Evolutionary conservation across 257 asterid genomes (phyloP), one percentile per base, ranked within the genome.

Genomic region (Solanum acaule): DNA sequence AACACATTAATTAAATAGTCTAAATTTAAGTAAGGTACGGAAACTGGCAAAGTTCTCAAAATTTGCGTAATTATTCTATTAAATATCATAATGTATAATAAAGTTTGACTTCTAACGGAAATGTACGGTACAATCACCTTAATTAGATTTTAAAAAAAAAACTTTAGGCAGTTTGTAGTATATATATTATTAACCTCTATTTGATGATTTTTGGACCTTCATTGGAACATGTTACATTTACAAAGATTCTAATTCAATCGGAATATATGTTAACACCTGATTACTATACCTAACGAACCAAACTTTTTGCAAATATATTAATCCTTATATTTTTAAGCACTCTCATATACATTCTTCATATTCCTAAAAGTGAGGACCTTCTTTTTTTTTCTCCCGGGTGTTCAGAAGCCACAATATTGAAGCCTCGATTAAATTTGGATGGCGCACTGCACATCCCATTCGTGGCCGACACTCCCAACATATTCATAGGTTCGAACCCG

Each of bases 221-320:
- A 88, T 89, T 86, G 84, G 92, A 88, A 90, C 91, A 89, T 91
- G 95, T 67, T 88, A 44, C 65, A 10, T 29, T 59, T 61, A 85
- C 93, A 88, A 90, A 91, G 91, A 93, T 91, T 92, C 92, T 82
- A 90, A 89, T 87, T 76, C 86, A 87, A 63, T 49, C 42, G 90
- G 96, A 90, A 93, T 92, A 77, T 93, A 90, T 90, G 93, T 88
- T 89, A 89, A 90, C 89, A 89, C 71, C 92, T 90, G 93, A 91
- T 92, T 89, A 88, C 92, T 76, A 77, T 91, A 84, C 88, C 89
- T 88, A 89, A 89, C 67, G 87, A 85, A 38, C 91, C 91, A 89
- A 81, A 86, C 70, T 29, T 25, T n/a, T 63, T 37, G 31, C 73
- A 83, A 84, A 73, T 89, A 79, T 87, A 72, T 59, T 29, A 86